Percentiles rank a stretch among this genome's conserved stretches.
Conservation (phyloP, 805 yeast genomes). For the Wickerhamiella occidentalis region DNA sequence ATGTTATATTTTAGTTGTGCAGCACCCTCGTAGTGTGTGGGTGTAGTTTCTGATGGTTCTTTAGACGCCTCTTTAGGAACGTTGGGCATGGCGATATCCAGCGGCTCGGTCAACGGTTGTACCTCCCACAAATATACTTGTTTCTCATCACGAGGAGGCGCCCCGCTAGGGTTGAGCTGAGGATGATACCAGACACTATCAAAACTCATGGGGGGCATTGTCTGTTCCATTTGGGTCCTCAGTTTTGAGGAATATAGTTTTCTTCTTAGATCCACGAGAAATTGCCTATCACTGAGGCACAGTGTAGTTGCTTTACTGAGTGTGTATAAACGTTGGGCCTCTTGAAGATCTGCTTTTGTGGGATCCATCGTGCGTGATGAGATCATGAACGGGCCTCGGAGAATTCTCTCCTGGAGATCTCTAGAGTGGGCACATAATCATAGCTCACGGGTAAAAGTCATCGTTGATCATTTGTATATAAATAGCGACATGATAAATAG, state of each 20-base stretch:
- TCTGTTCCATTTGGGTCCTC: background rate
- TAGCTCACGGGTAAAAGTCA: too few relatives aligned
- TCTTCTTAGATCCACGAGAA: background rate
- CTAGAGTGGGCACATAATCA: too few relatives aligned
- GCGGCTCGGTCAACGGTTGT: background rate
- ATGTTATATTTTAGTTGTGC: slow-evolving; percentile 20
- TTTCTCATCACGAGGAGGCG: background rate
- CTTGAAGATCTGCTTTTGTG: background rate
- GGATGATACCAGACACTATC: slow-evolving; percentile 1
- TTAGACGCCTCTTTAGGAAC: background rate
- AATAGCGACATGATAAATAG: background rate
- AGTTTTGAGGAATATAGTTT: background rate
- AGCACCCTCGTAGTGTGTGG: background rate
- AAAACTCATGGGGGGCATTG: background rate
- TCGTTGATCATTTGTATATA: background rate
- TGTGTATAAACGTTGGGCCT: background rate
- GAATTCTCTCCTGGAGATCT: too few relatives aligned
- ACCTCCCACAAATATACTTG: background rate
- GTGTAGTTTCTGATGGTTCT: background rate
- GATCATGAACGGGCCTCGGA: background rate
- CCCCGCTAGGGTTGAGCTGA: background rate
- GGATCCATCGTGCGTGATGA: background rate
- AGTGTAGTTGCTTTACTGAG: background rate
- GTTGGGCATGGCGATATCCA: background rate
- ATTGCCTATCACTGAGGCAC: background rate